Conservation (phyloP, 2,329 filamentous ascomycete genomes). For the Didymella pinodella region DNA sequence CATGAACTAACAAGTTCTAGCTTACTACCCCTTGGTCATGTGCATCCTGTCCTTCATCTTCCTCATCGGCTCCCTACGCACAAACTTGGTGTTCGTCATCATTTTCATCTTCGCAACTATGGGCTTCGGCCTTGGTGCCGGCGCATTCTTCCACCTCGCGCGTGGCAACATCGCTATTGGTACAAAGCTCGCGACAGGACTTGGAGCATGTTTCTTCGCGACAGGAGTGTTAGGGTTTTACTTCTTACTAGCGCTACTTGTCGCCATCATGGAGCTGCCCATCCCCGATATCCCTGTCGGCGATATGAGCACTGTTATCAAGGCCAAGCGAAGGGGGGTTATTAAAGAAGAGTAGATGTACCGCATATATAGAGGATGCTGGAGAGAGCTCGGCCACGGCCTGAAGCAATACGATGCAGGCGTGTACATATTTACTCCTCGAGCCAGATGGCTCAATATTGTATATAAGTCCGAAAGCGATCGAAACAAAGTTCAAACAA, state of each 20-base stretch:
- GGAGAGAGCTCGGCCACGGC: not conserved
- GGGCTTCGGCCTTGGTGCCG: slow-evolving; percentile 28
- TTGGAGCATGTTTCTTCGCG: slow-evolving; percentile 29
- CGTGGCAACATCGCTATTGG: slow-evolving; percentile 15
- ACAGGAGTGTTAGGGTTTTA: slow-evolving; percentile 25
- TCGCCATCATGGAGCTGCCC: slow-evolving; percentile 30
- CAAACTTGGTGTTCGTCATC: slow-evolving; percentile 28
- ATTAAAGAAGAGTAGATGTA: slow-evolving; percentile 22
- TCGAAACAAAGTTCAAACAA: slow-evolving; percentile 6
- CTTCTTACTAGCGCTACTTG: slow-evolving; percentile 22
- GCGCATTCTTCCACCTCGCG: slow-evolving; percentile 26
- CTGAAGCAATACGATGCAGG: not conserved
- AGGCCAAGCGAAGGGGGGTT: slow-evolving; percentile 14
- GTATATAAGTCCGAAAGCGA: not conserved
- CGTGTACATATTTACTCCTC: slow-evolving; percentile 1
- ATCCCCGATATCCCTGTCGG: slow-evolving; percentile 24
- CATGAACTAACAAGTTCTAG: slow-evolving; percentile 8
- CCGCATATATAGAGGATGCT: not conserved
- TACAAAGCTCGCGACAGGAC: slow-evolving; percentile 15
- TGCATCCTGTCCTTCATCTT: slow-evolving; percentile 29
- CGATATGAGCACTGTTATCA: slow-evolving; percentile 28
- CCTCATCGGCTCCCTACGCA: slow-evolving; percentile 26
- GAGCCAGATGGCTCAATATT: not conserved
- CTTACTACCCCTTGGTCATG: slow-evolving; percentile 28
- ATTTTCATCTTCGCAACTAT: slow-evolving; percentile 28